phyloP scores from a whole-genome alignment of 148 eudicot species.

The Fallopia convolvulus region DNA sequence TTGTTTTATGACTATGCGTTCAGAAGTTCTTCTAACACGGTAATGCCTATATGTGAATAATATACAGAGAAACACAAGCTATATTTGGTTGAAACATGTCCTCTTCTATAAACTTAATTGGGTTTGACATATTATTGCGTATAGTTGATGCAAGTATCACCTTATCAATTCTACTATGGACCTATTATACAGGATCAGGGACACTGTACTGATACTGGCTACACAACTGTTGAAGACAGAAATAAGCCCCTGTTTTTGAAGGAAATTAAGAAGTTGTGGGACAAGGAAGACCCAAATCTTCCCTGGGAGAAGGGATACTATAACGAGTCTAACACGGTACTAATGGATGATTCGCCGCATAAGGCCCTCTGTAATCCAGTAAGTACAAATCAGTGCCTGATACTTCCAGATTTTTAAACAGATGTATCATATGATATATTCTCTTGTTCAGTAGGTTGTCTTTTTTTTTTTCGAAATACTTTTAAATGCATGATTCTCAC shows the following conservation, averaged over 20 bases:
- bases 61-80: not conserved
- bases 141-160: not conserved
- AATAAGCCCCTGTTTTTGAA: constrained; percentile 69
- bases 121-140: not conserved
- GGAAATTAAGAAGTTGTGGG: constrained; percentile 76
- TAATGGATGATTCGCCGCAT: constrained; percentile 92
- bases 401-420: not conserved
- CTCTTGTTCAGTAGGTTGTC: not conserved
- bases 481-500: not conserved
- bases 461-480: not conserved
- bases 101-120: not conserved
- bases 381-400: constrained; percentile 19
- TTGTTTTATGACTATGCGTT: not conserved
- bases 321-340: constrained; percentile 65
- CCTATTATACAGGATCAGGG: constrained; percentile 52
- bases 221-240: constrained; percentile 43
- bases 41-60: not conserved
- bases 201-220: constrained; percentile 69
- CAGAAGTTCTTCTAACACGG: not conserved
- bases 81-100: not conserved
- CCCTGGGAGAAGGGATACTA: constrained; percentile 75
- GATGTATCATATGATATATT: not conserved
- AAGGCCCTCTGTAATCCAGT: constrained; percentile 88
- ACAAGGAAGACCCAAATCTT: constrained; percentile 37
- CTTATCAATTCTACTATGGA: not conserved